Evolutionary conservation across 768 basidiomycete species (phyloP).

Genomic region (Auriscalpium orientale): DNA sequence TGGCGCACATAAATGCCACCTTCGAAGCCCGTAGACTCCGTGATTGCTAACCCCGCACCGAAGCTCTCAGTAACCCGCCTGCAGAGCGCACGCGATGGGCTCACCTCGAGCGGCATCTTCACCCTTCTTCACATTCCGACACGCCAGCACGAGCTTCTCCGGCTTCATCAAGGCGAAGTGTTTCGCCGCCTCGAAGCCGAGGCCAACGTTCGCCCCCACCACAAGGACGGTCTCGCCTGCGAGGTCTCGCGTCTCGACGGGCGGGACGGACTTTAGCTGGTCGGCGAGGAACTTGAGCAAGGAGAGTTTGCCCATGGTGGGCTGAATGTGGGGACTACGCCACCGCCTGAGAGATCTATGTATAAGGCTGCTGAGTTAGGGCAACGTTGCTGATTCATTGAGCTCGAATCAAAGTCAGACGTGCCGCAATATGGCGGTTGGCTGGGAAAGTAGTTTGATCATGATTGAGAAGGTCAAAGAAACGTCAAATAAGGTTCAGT

Average conservation of each 20-base stretch:
- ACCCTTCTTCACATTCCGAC: conserved; percentile 8
- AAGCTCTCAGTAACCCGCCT: not conserved
- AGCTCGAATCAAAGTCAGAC: no score
- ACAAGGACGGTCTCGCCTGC: conserved; percentile 14
- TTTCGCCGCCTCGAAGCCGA: conserved; percentile 13
- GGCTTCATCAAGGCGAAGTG: conserved; percentile 15
- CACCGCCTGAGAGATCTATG: no score
- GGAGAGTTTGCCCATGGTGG: conserved; percentile 6
- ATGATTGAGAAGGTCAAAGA: no score
- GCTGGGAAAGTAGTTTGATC: no score
- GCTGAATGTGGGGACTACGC: no score
- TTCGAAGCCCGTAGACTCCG: conserved; percentile 8
- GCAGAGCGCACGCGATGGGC: not conserved
- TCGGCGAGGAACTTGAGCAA: conserved; percentile 2
- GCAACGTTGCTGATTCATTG: no score
- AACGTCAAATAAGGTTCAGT: no score
- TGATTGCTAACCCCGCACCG: conserved; percentile 17
- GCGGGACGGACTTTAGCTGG: conserved; percentile 4
- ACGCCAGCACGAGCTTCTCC: conserved; percentile 9
- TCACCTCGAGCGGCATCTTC: conserved; percentile 6
- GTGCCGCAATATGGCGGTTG: no score
- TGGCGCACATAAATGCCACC: conserved; percentile 14
- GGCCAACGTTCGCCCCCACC: conserved; percentile 12
- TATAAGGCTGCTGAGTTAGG: no score
- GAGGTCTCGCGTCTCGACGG: conserved; percentile 5